Conservation (phyloP, 164 flowering plant genomes). For the Piper betle region DNA sequence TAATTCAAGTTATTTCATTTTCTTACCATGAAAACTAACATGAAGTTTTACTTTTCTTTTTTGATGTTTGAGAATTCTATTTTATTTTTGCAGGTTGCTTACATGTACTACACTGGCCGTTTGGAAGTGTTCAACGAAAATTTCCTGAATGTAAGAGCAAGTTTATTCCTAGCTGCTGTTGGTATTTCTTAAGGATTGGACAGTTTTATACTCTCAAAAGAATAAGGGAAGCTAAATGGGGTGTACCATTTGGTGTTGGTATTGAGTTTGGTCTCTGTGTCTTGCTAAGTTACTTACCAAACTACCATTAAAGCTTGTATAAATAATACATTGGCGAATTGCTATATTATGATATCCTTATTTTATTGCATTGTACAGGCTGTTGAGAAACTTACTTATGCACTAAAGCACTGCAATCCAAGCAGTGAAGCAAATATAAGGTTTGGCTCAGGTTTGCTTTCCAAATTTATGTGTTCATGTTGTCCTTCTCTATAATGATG, state of each 20-base stretch:
- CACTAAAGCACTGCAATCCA: constrained; percentile 67
- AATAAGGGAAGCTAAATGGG: too few species aligned
- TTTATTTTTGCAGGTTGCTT: constrained; percentile 52
- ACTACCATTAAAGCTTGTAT: too few species aligned
- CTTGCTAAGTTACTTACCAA: too few species aligned
- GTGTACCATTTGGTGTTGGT: too few species aligned
- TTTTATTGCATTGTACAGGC: constrained; percentile 38
- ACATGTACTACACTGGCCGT: constrained; percentile 99
- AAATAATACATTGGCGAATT: background rate
- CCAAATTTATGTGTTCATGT: too few species aligned
- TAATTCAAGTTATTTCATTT: constrained; percentile 6
- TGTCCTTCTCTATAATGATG: background rate
- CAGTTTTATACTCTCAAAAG: too few species aligned
- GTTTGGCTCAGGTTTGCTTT: constrained; percentile 34
- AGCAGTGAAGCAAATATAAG: constrained; percentile 71
- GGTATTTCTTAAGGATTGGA: background rate
- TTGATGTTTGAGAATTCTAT: too few species aligned
- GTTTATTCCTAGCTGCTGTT: constrained; percentile 4
- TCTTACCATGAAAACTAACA: too few species aligned
- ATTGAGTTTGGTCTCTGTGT: too few species aligned
- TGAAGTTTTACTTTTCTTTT: too few species aligned
- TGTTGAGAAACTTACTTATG: constrained; percentile 88
- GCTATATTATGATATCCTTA: background rate
- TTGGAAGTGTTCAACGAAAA: constrained; percentile 94
- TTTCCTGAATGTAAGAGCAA: constrained; percentile 61